Conservation (phyloP, 129 eudicot genomes). For the Chrysanthemum seticuspe region DNA sequence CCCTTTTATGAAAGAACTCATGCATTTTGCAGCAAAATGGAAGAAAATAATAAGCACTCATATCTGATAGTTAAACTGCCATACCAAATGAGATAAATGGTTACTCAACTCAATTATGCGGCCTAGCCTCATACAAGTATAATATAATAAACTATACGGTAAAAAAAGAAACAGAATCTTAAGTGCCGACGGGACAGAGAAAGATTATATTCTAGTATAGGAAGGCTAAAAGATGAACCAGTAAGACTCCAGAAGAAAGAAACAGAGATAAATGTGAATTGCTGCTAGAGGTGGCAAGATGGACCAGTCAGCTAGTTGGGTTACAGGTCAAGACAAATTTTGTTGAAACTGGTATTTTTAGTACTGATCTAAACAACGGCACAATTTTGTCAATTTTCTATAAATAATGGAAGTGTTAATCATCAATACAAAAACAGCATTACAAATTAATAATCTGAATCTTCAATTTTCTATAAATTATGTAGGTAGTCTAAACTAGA, state of each 20-base stretch:
- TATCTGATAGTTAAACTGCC: neutral
- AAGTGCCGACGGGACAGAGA: neutral
- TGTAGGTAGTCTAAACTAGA: neutral
- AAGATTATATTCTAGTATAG: neutral
- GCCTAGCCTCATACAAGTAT: neutral
- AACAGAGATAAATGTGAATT: neutral
- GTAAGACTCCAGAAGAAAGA: neutral
- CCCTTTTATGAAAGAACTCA: neutral
- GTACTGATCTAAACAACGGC: too few relatives aligned
- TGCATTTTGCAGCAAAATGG: conserved; percentile 6
- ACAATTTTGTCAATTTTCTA: too few relatives aligned
- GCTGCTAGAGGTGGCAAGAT: neutral
- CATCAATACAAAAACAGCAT: too few relatives aligned
- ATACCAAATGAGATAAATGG: conserved; percentile 16
- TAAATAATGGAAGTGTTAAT: too few relatives aligned
- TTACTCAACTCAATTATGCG: neutral
- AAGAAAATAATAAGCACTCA: conserved; percentile 7
- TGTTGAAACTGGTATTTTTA: neutral
- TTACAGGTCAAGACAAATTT: neutral
- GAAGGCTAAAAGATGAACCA: conserved; percentile 9
- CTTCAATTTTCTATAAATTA: too few relatives aligned
- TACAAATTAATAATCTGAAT: too few relatives aligned
- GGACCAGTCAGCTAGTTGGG: neutral
- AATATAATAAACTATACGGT: neutral
- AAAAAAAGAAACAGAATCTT: neutral